Conservation (phyloP, 345 rosid species). For the Eucalyptus victrix region DNA sequence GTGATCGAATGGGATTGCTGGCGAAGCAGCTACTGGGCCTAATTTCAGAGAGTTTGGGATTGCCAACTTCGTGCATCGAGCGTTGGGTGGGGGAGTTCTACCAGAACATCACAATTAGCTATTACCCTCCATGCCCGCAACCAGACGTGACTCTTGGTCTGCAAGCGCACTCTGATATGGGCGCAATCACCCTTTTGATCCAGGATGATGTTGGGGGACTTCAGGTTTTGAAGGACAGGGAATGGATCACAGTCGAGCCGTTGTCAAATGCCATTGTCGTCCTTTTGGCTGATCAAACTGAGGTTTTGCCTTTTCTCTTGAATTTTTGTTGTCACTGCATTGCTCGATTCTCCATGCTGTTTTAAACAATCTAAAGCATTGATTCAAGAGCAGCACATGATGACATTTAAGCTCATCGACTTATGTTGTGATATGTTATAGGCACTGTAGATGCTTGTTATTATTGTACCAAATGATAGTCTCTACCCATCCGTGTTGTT, state of each 20-base stretch:
- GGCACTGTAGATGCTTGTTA: background rate
- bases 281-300: slow-evolving; percentile 72
- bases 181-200: slow-evolving; percentile 67
- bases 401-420: background rate
- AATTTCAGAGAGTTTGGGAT: slow-evolving; percentile 57
- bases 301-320: slow-evolving; percentile 23
- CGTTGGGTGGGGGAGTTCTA: slow-evolving; percentile 65
- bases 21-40: slow-evolving; percentile 49
- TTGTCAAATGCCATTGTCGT: slow-evolving; percentile 53
- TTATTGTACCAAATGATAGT: background rate
- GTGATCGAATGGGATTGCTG: slow-evolving; percentile 47
- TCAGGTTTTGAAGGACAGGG: slow-evolving; percentile 52
- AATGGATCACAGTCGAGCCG: slow-evolving; percentile 63
- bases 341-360: background rate
- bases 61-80: slow-evolving; percentile 32
- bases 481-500: background rate
- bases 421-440: background rate
- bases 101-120: slow-evolving; percentile 83
- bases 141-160: slow-evolving; percentile 87
- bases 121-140: slow-evolving; percentile 86
- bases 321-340: background rate
- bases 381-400: background rate
- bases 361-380: background rate
- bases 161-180: slow-evolving; percentile 85
- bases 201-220: slow-evolving; percentile 84